A percentile compares a stretch with the other conserved stretches of the same genome.
Conservation (phyloP, 2,329 filamentous ascomycete species). For the Alternaria longipes region DNA sequence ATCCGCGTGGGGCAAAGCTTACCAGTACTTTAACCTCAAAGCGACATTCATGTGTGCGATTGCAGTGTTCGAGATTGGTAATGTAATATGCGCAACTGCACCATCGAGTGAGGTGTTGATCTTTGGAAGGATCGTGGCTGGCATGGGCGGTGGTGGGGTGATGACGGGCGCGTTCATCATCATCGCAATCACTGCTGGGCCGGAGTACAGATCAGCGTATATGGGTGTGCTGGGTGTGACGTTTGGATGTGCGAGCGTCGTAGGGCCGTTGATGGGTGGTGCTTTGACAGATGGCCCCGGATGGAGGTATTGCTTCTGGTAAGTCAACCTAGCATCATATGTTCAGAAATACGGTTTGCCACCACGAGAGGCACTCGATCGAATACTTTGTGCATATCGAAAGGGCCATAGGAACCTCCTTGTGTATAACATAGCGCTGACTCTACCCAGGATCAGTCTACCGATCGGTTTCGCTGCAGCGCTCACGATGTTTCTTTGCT, state of each 20-base stretch:
- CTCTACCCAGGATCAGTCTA: conserved; percentile 49
- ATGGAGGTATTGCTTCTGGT: conserved; percentile 54
- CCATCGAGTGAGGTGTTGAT: conserved; percentile 47
- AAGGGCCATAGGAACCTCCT: too few relatives aligned
- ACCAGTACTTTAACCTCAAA: conserved; percentile 57
- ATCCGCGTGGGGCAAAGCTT: conserved; percentile 58
- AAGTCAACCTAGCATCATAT: conserved; percentile 6
- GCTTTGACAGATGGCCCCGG: conserved; percentile 52
- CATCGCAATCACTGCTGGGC: conserved; percentile 53
- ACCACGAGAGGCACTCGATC: not conserved
- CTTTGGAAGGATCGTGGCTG: conserved; percentile 54
- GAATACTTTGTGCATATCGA: not conserved
- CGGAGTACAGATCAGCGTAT: conserved; percentile 54
- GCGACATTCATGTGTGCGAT: conserved; percentile 52
- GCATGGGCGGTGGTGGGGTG: conserved; percentile 54
- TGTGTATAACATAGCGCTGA: conserved; percentile 10
- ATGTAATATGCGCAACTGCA: conserved; percentile 59
- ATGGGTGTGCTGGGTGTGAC: conserved; percentile 48
- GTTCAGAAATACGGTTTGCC: not conserved
- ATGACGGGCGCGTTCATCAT: conserved; percentile 53
- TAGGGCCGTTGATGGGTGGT: conserved; percentile 56
- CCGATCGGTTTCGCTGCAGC: conserved; percentile 54
- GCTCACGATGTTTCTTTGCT: conserved; percentile 34
- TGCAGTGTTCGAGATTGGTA: conserved; percentile 65
- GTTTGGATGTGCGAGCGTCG: conserved; percentile 51